phyloP scores from a whole-genome alignment of 2,329 filamentous ascomycete genomes.

The Clonostachys solani region DNA sequence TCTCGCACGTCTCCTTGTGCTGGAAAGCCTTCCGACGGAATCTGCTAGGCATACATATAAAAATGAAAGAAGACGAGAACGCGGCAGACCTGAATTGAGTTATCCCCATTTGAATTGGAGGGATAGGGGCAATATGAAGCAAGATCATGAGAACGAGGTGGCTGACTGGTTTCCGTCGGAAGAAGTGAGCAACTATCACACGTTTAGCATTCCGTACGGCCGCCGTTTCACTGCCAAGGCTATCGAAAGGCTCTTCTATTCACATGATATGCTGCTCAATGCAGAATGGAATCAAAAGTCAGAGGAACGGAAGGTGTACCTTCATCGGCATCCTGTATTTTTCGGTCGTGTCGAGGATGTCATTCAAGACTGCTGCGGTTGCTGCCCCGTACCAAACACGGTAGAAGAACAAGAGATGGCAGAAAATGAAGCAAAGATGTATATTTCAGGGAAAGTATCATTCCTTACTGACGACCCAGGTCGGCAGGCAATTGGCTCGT shows the following conservation, averaged over 20 bases:
- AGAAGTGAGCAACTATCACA: conserved; percentile 76
- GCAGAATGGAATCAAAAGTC: conserved; percentile 76
- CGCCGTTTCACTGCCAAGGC: conserved; percentile 57
- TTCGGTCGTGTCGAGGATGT: conserved; percentile 74
- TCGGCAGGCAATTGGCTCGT: conserved; percentile 65
- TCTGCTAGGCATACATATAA: conserved; percentile 67
- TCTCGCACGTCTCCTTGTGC: conserved; percentile 71
- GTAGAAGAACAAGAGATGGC: conserved; percentile 68
- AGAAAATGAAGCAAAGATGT: conserved; percentile 69
- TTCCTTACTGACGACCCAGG: conserved; percentile 82
- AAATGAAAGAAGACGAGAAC: conserved; percentile 64
- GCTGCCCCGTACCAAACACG: conserved; percentile 66
- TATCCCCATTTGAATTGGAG: conserved; percentile 25
- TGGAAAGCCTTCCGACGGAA: conserved; percentile 72
- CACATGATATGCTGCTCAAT: conserved; percentile 76
- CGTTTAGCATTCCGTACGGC: conserved; percentile 69
- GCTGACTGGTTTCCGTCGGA: conserved; percentile 78
- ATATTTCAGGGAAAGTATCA: conserved; percentile 67
- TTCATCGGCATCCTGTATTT: conserved; percentile 83
- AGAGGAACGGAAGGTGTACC: conserved; percentile 68
- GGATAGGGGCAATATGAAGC: conserved; percentile 68
- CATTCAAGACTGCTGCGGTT: conserved; percentile 76
- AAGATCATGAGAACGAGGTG: conserved; percentile 72
- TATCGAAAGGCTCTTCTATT: conserved; percentile 80
- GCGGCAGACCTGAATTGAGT: conserved; percentile 61